phyloP scores from a whole-genome alignment of 2,329 filamentous ascomycete genomes.

The Anisogramma anomala region DNA sequence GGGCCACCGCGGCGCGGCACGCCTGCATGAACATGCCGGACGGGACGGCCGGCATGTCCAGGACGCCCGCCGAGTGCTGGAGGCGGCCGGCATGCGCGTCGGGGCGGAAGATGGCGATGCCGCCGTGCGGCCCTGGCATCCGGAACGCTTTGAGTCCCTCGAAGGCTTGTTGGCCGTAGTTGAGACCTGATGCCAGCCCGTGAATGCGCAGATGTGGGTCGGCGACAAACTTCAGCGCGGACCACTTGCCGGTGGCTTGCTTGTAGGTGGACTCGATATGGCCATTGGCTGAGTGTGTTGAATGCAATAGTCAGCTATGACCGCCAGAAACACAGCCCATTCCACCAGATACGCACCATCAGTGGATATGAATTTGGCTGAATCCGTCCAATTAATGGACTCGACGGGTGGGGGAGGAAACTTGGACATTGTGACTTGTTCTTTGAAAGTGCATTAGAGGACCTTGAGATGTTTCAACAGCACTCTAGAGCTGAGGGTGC shows the following conservation, averaged over 20 bases:
- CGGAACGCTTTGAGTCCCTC: conserved; percentile 3
- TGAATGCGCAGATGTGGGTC: conserved; percentile 1
- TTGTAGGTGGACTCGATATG: not conserved
- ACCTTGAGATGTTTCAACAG: no score
- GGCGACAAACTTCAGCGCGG: not conserved
- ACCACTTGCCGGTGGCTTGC: not conserved
- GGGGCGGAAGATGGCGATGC: conserved; percentile 55
- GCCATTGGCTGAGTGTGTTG: not conserved
- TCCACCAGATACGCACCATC: not conserved
- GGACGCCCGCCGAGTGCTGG: conserved; percentile 48
- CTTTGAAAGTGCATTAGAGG: no score
- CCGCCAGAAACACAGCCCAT: not conserved
- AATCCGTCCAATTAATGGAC: not conserved
- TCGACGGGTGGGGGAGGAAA: not conserved
- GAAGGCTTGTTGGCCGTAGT: conserved; percentile 1
- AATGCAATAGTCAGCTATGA: not conserved
- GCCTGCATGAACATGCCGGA: conserved; percentile 45
- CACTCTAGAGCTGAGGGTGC: no score
- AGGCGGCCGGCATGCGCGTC: conserved; percentile 51
- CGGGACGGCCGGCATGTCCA: conserved; percentile 52
- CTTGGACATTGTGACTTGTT: no score
- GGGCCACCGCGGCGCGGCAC: conserved; percentile 48
- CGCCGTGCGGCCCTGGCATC: not conserved
- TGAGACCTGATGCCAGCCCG: not conserved
- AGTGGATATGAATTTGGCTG: not conserved